Evolutionary conservation across 495 filamentous ascomycete genomes (phyloP).

Genomic region (Neurospora tetraspora): DNA sequence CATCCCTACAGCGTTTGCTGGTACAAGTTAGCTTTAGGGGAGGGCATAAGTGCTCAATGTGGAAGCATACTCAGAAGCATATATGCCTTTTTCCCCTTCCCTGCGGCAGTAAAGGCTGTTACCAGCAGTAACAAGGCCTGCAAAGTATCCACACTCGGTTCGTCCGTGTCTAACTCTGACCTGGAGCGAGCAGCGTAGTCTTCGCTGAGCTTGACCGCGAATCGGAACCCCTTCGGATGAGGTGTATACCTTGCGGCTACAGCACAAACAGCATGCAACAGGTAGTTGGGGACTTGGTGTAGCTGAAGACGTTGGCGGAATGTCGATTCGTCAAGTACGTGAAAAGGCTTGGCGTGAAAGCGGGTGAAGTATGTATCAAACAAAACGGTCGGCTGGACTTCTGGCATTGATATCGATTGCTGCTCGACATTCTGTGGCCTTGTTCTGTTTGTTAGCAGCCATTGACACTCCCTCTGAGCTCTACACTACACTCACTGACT

Average conservation of each 20-base stretch:
- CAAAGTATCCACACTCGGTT: conserved; percentile 64
- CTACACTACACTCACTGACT: background rate
- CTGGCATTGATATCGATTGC: conserved; percentile 5
- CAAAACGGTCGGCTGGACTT: conserved; percentile 45
- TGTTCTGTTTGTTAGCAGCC: background rate
- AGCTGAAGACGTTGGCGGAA: conserved; percentile 56
- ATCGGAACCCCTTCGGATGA: conserved; percentile 49
- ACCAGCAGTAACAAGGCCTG: conserved; percentile 69
- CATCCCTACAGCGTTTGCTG: conserved; percentile 73
- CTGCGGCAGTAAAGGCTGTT: conserved; percentile 61
- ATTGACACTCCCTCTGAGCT: background rate
- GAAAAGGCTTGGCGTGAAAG: conserved; percentile 68
- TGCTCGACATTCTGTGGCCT: background rate
- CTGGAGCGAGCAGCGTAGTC: conserved; percentile 60
- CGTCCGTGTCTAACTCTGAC: conserved; percentile 61
- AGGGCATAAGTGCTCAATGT: background rate
- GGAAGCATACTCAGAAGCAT: conserved; percentile 62
- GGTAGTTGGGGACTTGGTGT: conserved; percentile 52
- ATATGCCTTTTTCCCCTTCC: conserved; percentile 75
- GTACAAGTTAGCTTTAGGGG: background rate
- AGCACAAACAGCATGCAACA: conserved; percentile 65
- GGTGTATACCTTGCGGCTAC: conserved; percentile 58
- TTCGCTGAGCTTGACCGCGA: conserved; percentile 48
- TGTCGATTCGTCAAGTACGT: conserved; percentile 62
- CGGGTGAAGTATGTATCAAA: conserved; percentile 68